Base-by-base conservation (phyloP, 2,329 filamentous ascomycete species). In the Colletotrichum sp. region DNA sequence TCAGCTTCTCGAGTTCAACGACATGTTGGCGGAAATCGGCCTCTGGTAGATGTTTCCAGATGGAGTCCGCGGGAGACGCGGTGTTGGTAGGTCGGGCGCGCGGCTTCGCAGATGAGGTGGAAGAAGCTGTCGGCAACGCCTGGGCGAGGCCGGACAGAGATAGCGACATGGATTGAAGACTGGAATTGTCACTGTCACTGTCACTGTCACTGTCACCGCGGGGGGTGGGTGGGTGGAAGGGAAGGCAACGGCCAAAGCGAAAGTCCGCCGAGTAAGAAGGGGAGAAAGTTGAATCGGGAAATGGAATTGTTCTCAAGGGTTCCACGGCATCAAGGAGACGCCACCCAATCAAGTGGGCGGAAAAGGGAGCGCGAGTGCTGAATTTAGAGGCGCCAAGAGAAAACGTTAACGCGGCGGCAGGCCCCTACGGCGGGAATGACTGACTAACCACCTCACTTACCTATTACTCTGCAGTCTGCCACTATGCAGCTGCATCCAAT, bases 11-110 rank as follows among this genome's bases (percentile, higher is more conserved):
- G n/a, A 77, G 55, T 5, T 66, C 26, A 8, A 77, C 75, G 15
- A 77, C 71, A 36, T 75, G 62, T 7, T 68, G 71, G 7, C 76
- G 71, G 56, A 77, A 77, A 3, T 30, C 43, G 21, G 38, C 34
- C 32, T 77, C 76, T 13, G 75, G 52, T 1, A 73, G 62, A 38
- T 77, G 34, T 10, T 28, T 48, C 76, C 76, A 77, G 48, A 77
- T 77, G 26, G 76, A 77, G 1, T 55, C 34, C 8, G 60, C 26
- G 34, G 71, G 68, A n/a, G 65, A 70, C 5, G 76, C 75, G 48
- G 76, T 77, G 56, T 66, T 24, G 15, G 76, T 62, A 18, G 60
- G 60, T 16, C 61, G 68, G 16, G 12, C 5, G 34, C 38, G 32
- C 6, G 55, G 34, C 21, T 58, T 15, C 36, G n/a, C 26, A 32